Evolutionary conservation across 495 filamentous ascomycete genomes (phyloP), one percentile per base, ranked within the genome.

Genomic region (Penicillium flavigenum): DNA sequence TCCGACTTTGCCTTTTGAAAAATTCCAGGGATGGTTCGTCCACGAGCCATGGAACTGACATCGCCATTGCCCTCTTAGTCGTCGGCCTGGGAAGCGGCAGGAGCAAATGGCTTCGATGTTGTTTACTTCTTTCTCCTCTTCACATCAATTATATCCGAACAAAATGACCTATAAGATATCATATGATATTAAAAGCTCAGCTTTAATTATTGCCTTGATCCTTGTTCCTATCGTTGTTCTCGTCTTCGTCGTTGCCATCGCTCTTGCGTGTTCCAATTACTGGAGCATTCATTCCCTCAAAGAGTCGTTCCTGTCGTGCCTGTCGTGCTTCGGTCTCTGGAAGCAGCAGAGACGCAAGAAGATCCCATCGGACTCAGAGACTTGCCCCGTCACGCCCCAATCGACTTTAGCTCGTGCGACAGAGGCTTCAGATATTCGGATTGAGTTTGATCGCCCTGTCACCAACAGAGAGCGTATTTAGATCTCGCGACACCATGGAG

Each of bases 211-310:
- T 53, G 72, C 76, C 38, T 73, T 85, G 56, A 72, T 83, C 58
- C 65, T 85, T n/a, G 74, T 86, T 48, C 83, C 84, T 27, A 79
- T 82, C 49, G 65, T 73, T 51, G 66, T 83, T 39, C 71, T 81
- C 49, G 66, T 70, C 44, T 71, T 68, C 51, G 66, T 72, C 27
- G 75, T 81, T 56, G 73, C 69, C 47, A 51, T 81, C 27, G 78
- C 79, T 31, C 61, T 85, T 45, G 72, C 72, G 42, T 79, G 77
- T 51, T 73, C 71, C 12, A 68, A 71, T 14, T 72, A 66, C 62
- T 77, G 71, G 63, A 73, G 66, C 34, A 61, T 58, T 19, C 62
- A 63, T 36, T 58, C 55, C 39, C 31, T 44, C 45, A 54, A 39
- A 20, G 57, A 58, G 12, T 27, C 20, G 24, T 43, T 9, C 26